Conservation (phyloP, 306 rosid genomes). For the Inga laurina region DNA sequence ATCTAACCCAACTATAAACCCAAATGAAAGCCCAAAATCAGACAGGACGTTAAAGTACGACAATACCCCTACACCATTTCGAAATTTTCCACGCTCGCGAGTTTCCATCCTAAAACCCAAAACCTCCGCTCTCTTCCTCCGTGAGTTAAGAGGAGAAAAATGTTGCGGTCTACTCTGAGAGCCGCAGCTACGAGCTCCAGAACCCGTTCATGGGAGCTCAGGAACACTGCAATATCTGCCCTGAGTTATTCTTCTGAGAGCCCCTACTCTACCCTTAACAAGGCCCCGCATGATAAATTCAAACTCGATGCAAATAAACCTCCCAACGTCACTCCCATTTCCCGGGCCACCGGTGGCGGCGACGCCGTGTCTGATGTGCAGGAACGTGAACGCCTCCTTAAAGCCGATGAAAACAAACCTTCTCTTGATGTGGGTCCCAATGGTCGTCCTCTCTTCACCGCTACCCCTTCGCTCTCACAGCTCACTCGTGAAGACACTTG, state of each 20-base stretch:
- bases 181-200: constrained; percentile 42
- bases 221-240: constrained; percentile 30
- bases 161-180: constrained; percentile 58
- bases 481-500: constrained; percentile 57
- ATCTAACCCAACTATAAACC: background rate
- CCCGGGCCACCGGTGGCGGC: constrained; percentile 29
- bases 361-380: constrained; percentile 55
- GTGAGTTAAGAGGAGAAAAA: constrained; percentile 21
- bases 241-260: constrained; percentile 50
- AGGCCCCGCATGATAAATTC: constrained; percentile 3
- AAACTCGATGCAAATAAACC: constrained; percentile 45
- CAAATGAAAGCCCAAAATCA: background rate
- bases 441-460: constrained; percentile 71
- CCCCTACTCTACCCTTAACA: constrained; percentile 33
- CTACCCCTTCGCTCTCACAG: constrained; percentile 55
- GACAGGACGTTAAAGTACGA: constrained; percentile 4
- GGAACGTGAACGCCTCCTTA: constrained; percentile 66
- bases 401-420: constrained; percentile 63
- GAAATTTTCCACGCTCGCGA: background rate
- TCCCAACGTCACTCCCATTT: constrained; percentile 24
- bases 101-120: constrained; percentile 33
- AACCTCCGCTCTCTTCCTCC: constrained; percentile 21
- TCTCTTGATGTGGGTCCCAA: constrained; percentile 73
- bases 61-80: constrained; percentile 22
- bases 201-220: constrained; percentile 32